Evolutionary conservation across 768 basidiomycete species (phyloP).

Genomic region (Cantharellus anzutake): DNA sequence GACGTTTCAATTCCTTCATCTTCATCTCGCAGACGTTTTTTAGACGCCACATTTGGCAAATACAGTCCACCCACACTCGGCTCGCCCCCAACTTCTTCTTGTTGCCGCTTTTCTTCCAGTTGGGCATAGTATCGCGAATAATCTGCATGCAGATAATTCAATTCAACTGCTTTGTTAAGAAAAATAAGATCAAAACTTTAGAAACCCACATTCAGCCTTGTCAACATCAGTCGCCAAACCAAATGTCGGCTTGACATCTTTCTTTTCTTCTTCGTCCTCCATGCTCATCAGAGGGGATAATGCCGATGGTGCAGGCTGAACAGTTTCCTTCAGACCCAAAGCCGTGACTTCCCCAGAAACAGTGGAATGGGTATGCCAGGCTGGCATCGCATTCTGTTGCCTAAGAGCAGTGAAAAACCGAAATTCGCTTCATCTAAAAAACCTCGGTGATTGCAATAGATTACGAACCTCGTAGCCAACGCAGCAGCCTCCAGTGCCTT

Average conservation of each 20-base stretch:
- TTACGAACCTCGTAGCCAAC: slow-evolving; percentile 44
- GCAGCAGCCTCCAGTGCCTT: slow-evolving; percentile 63
- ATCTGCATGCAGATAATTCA: slow-evolving; percentile 22
- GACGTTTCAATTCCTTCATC: not conserved
- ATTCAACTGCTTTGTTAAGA: no score
- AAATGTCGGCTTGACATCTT: slow-evolving; percentile 22
- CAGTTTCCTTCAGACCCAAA: slow-evolving; percentile 42
- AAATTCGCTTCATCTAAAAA: not conserved
- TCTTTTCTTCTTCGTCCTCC: not conserved
- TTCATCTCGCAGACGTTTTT: not conserved
- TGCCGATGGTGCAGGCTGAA: not conserved
- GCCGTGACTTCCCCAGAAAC: slow-evolving; percentile 85
- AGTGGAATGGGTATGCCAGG: slow-evolving; percentile 93
- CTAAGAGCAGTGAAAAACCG: slow-evolving; percentile 10
- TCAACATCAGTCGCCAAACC: slow-evolving; percentile 20
- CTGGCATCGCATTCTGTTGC: slow-evolving; percentile 77
- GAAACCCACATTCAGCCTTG: slow-evolving; percentile 15
- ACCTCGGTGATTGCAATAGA: not conserved
- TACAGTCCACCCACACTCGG: not conserved
- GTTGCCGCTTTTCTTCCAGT: slow-evolving; percentile 25
- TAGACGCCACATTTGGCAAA: slow-evolving; percentile 19
- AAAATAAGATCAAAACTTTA: no score
- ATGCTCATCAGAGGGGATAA: not conserved
- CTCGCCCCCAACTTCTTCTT: not conserved
- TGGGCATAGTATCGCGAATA: slow-evolving; percentile 74